Percentiles rank a stretch among this genome's conserved stretches.
phyloP scores from a whole-genome alignment of 345 rosid species.

The Barbarea vulgaris region DNA sequence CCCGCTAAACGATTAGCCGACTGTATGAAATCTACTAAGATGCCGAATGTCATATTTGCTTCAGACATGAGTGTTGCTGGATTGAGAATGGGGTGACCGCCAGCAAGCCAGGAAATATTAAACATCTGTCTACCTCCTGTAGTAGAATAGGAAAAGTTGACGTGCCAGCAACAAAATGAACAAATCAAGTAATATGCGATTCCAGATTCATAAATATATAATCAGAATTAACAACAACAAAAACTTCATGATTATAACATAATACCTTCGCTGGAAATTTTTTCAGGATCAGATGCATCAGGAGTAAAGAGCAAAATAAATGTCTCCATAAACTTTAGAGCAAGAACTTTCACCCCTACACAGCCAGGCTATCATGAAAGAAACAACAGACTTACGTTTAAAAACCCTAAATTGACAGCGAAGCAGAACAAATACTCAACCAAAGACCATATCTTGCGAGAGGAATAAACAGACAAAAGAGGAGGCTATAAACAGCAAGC shows the following conservation, averaged over 20 bases:
- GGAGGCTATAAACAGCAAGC: conserved; percentile 6
- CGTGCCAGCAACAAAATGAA: conserved; percentile 19
- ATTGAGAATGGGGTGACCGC: conserved; percentile 73
- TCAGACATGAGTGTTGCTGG: conserved; percentile 62
- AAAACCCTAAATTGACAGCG: conserved; percentile 21
- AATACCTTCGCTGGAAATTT: conserved; percentile 64
- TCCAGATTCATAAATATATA: conserved; percentile 18
- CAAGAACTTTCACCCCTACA: conserved; percentile 70
- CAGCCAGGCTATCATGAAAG: conserved; percentile 69
- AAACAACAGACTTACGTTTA: conserved; percentile 19
- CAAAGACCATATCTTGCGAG: conserved; percentile 4
- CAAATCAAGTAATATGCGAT: conserved; percentile 19
- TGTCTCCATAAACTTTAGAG: conserved; percentile 90
- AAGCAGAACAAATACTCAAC: conserved; percentile 20
- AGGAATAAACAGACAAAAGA: neutral
- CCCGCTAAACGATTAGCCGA: conserved; percentile 67
- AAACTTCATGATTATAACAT: conserved; percentile 3
- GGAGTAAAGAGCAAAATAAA: conserved; percentile 75
- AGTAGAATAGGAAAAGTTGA: conserved; percentile 25
- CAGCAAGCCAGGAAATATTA: conserved; percentile 73
- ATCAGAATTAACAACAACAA: neutral
- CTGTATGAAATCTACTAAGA: conserved; percentile 64
- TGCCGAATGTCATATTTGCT: conserved; percentile 59
- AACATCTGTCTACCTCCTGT: conserved; percentile 63
- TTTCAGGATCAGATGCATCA: conserved; percentile 64